These are phyloP conservation scores for Saccharomyces hybrid DNA, from an alignment of 1,139 yeast genomes.

Conservation along the genomic window DNA sequence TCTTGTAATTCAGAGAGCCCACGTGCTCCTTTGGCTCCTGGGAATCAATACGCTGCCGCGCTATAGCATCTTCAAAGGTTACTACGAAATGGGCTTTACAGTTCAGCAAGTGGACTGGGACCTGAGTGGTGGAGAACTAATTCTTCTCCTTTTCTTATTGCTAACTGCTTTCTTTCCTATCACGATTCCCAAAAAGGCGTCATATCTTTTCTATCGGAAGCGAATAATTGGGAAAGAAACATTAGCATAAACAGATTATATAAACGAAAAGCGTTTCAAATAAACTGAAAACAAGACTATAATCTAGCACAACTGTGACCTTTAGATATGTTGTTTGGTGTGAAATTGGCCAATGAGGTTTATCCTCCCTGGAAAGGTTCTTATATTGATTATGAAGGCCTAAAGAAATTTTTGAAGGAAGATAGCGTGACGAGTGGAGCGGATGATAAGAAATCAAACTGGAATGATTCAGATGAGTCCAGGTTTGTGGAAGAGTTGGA, in stretches of 20 bases:
- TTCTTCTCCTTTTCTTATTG: not conserved
- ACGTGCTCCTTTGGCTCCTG: not conserved
- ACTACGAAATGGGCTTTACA: not conserved
- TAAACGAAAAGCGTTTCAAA: not conserved
- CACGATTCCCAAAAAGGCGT: not conserved
- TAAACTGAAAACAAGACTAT: not conserved
- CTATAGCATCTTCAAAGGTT: not conserved
- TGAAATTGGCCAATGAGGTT: conserved; percentile 68
- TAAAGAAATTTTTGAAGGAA: conserved; percentile 79
- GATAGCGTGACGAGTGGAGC: conserved; percentile 44
- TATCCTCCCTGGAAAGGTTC: conserved; percentile 85
- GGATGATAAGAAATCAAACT: conserved; percentile 30
- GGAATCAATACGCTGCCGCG: not conserved
- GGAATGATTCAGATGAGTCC: conserved; percentile 80
- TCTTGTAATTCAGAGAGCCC: not conserved
- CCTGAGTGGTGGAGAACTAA: not conserved
- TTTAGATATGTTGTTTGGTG: conserved; percentile 69
- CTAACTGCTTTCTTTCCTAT: not conserved
- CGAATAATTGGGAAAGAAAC: not conserved
- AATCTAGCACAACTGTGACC: not conserved
- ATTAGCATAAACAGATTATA: not conserved
- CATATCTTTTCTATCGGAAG: not conserved
- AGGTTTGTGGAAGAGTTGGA: conserved; percentile 77
- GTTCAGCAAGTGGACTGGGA: not conserved
- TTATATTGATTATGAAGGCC: conserved; percentile 69